Conservation (phyloP, 2,329 filamentous ascomycete species). For the Daldinia sp. region DNA sequence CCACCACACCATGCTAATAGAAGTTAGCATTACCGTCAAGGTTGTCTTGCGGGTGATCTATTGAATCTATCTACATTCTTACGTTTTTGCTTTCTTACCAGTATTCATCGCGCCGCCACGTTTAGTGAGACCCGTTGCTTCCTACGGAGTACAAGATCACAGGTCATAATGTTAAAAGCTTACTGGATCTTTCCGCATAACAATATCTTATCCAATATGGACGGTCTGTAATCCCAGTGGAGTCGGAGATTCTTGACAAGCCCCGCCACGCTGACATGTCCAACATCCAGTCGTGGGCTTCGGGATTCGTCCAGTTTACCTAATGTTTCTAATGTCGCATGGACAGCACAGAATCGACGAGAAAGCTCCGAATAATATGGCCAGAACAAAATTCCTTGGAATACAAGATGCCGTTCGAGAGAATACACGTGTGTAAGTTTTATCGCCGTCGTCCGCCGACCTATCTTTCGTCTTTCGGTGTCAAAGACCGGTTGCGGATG, state of each 20-base stretch:
- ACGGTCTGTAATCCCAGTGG: constrained; percentile 31
- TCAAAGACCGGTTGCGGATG: constrained; percentile 19
- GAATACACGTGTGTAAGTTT: constrained; percentile 34
- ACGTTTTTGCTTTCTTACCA: too few species aligned
- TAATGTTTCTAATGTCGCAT: constrained; percentile 10
- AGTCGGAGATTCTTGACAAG: constrained; percentile 31
- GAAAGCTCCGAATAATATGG: constrained; percentile 29
- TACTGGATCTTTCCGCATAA: constrained; percentile 28
- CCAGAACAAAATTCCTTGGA: constrained; percentile 10
- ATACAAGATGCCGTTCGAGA: constrained; percentile 29
- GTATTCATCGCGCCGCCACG: constrained; percentile 11
- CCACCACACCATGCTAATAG: constrained; percentile 34
- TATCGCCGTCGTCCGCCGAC: constrained; percentile 23
- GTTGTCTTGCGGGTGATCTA: constrained; percentile 15
- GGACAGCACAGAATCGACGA: constrained; percentile 34
- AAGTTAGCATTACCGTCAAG: constrained; percentile 23
- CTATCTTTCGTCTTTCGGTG: constrained; percentile 5
- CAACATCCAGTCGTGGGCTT: constrained; percentile 30
- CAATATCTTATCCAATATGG: constrained; percentile 25
- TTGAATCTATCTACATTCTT: not conserved
- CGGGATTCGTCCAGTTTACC: constrained; percentile 20
- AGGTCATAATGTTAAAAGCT: not conserved
- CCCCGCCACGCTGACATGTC: constrained; percentile 40
- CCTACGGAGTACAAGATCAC: constrained; percentile 18
- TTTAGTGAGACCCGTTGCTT: constrained; percentile 15